Evolutionary conservation across 306 rosid genomes (phyloP), one percentile per base, ranked within the genome.

Genomic region (Malus sylvestris): DNA sequence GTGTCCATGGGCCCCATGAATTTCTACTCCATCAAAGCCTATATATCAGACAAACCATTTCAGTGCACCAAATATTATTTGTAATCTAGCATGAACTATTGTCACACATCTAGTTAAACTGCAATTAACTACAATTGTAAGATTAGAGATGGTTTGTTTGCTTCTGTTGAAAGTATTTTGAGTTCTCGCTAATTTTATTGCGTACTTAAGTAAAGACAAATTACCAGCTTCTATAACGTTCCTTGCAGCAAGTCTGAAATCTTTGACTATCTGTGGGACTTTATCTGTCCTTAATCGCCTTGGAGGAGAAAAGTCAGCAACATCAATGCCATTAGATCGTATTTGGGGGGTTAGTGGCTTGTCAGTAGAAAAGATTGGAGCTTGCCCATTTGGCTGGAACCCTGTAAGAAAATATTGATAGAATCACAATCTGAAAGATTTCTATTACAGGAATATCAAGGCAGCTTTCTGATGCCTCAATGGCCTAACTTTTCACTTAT

Each of bases 181-280:
- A 1, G 30, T 1, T 58, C 27, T 61, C 9, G 10, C n/a, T 5
- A 29, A 63, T 16, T 53, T n/a, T 12, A 33, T 32, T 53, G 33
- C 32, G 6, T 53, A 32, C 12, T 11, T n/a, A 71, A 19, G 6
- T 13, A 6, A 19, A 10, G 23, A 35, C 27, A 64, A 75, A 42
- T 78, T 76, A 91, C 97, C 97, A 60, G 95, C 97, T 89, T 91
- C 87, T 4, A 91, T 91, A 27, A 90, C 93, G 73, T 86, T 89
- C 66, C 81, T 86, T 27, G 90, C 88, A 10, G 90, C 93, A 33
- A 73, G 78, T 75, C 90, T 82, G 68, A 86, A 91, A 76, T 91
- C 88, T 23, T 89, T 77, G 32, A 88, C 97, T 61, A 89, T 27
- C 4, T 60, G 74, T 35, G 89, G 90, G 55, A 88, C 85, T 86